Evolutionary conservation across 139 green algal species (phyloP), one percentile per base, ranked within the genome.

Genomic region (Yamagishiella unicocca): DNA sequence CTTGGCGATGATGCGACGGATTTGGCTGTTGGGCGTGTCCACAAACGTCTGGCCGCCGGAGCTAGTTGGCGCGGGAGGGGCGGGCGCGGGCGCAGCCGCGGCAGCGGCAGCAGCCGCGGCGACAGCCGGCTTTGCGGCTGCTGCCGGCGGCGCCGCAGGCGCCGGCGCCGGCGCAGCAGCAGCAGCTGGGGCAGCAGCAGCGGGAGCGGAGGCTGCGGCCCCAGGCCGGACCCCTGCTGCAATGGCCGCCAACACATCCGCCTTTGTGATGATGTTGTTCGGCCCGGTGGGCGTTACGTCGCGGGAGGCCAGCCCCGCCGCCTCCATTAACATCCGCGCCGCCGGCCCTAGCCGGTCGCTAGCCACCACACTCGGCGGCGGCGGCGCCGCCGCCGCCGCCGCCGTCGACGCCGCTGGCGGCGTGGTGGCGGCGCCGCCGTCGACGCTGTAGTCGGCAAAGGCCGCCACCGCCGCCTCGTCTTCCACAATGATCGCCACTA

Each of bases 401-500:
- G 43, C 12, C 37, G 43, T 27, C 8, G 42, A 14, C 27, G 72
- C 27, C 27, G 42, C 72, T 8, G 40, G 38, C 25, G 40, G 24
- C 42, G 42, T 43, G 12, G 42, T 29, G 27, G 27, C 10, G 8
- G 72, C 72, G 43, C 55, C 66, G 1, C 40, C 37, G n/a, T 42
- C 38, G 4, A 58, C 19, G 2, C 22, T 83, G 79, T 95, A 98
- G 86, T 91, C 90, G 24, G 91, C 89, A 81, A 98, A 98, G 0
- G 91, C 91, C 6, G 66, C 54, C 10, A 99, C 81, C 38, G 93
- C 46, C 2, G 72, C 92, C 46, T 90, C 89, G 2, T 99, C 94
- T 43, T 99, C 97, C 25, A 98, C 95, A 38, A 99, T 83, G 2
- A 99, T 77, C 0, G 93, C 92, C 38, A 99, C 90, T 0, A 94